A percentile compares a stretch with the other conserved stretches of the same genome.
phyloP scores from a whole-genome alignment of 208 protist genomes.

The Leishmania guyanensis region DNA sequence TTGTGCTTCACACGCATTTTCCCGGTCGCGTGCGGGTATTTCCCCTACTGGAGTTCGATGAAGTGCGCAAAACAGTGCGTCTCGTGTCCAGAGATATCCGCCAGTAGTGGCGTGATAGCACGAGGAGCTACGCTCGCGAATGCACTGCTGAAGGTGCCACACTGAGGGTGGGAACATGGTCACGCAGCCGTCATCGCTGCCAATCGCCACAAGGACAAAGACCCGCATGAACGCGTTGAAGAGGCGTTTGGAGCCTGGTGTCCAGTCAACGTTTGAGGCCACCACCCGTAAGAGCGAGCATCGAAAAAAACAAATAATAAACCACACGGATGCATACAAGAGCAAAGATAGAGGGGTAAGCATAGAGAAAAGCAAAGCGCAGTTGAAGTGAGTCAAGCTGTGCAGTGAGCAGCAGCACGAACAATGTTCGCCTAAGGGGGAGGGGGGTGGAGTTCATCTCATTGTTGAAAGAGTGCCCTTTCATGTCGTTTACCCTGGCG shows the following conservation, averaged over 20 bases:
- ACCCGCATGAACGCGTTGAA: slow-evolving; percentile 16
- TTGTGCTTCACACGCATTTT: no score
- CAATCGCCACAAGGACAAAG: slow-evolving; percentile 26
- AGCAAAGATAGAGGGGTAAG: background rate
- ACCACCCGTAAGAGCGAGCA: background rate
- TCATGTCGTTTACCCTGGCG: background rate
- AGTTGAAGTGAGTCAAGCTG: background rate
- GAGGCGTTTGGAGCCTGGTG: background rate
- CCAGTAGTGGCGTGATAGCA: slow-evolving; percentile 27
- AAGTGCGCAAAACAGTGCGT: slow-evolving; percentile 23
- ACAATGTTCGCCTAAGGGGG: background rate
- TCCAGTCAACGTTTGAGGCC: no score
- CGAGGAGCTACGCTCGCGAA: background rate
- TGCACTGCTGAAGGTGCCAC: slow-evolving; percentile 31
- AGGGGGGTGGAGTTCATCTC: no score
- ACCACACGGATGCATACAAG: no score
- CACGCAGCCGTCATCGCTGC: slow-evolving; percentile 1
- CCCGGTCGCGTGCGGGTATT: no score
- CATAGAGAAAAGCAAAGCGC: background rate
- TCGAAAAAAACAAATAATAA: background rate
- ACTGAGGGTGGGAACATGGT: slow-evolving; percentile 21
- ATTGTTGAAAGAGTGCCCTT: no score
- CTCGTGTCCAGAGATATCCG: slow-evolving; percentile 17
- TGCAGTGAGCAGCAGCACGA: background rate
- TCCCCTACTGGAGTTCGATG: background rate